Base-by-base conservation (phyloP, 331 rosid species). In the Rhamnella rubrinervis region DNA sequence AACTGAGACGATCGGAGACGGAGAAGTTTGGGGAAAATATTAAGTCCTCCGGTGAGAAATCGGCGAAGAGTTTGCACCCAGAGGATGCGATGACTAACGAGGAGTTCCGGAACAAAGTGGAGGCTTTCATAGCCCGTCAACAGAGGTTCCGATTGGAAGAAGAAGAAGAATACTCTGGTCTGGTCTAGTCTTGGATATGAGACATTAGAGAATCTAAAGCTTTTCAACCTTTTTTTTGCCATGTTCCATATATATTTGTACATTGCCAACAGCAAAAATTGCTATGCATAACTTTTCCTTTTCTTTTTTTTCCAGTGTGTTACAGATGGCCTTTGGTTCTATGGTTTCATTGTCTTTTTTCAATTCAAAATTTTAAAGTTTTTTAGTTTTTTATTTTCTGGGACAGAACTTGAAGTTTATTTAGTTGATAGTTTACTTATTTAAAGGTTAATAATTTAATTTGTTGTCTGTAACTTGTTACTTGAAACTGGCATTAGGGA, bases 101-200 rank as follows among this genome's bases (percentile, higher is more conserved):
- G 35, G 97, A 93, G 71, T 93, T 93, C 66, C 89, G 83, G 25
- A 57, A 61, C 69, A 82, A 82, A 68, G 88, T 93, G 6, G 98
- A 90, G 65, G 93, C 87, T 65, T 93, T 93, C 87, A 90, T 93
- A 44, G 97, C 93, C 2, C 67, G 80, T 70, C 93, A 93, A 66
- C 95, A 93, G 74, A 93, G 71, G 35, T 31, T 31, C 35, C 14
- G 88, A 37, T 87, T 46, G 74, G 82, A 64, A 82, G 88, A 82
- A 80, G 96, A 86, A 76, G 96, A 86, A 76, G 80, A 79, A 35
- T 26, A 46, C 60, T 74, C 53, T 17, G 64, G 38, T 23, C 8
- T 66, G 18, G 20, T 5, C 28, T 71, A 53, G 35, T 31, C 35
- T 31, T 2, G 5, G 8, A 55, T 8, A 6, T 18, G 46, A 51